A percentile compares a stretch with the other conserved stretches of the same genome.
Conservation (phyloP, 116 monocot species). For the Iris pallida region DNA sequence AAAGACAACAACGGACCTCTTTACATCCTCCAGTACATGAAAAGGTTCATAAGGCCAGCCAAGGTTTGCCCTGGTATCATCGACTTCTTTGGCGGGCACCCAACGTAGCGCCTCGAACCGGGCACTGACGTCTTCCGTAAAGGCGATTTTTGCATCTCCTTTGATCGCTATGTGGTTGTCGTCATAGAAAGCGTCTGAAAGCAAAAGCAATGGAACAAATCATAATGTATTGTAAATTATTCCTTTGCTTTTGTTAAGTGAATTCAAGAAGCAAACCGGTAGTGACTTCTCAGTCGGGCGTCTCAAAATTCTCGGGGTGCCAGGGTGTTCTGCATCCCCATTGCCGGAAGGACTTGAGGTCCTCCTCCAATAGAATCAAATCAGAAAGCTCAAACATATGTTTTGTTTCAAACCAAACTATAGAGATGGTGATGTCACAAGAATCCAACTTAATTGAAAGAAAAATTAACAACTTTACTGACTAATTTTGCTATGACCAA, state of each 20-base stretch:
- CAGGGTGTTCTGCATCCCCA: slow-evolving; percentile 56
- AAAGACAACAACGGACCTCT: slow-evolving; percentile 43
- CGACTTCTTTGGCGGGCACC: slow-evolving; percentile 92
- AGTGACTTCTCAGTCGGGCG: slow-evolving; percentile 51
- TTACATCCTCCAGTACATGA: slow-evolving; percentile 87
- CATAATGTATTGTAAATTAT: too few relatives aligned
- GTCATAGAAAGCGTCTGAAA: slow-evolving; percentile 94
- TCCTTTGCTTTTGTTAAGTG: too few relatives aligned
- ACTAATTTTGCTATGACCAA: too few relatives aligned
- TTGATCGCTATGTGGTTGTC: slow-evolving; percentile 97
- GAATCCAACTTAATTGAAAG: too few relatives aligned
- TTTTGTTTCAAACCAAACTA: slow-evolving; percentile 9
- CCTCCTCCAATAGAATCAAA: slow-evolving; percentile 39
- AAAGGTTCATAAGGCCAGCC: slow-evolving; percentile 93
- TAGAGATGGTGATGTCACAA: slow-evolving; percentile 18
- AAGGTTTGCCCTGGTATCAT: slow-evolving; percentile 84
- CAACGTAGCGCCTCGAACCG: slow-evolving; percentile 88
- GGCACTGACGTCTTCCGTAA: slow-evolving; percentile 80
- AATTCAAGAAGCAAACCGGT: slow-evolving; percentile 32
- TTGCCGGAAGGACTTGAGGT: slow-evolving; percentile 53
- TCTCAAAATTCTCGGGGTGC: slow-evolving; percentile 59
- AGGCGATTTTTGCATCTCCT: slow-evolving; percentile 91
- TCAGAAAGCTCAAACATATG: background rate
- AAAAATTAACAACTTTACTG: too few relatives aligned
- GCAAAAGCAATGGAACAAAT: too few relatives aligned